phyloP scores from a whole-genome alignment of 441 rosid species.

The Arabidopsis hybrid region DNA sequence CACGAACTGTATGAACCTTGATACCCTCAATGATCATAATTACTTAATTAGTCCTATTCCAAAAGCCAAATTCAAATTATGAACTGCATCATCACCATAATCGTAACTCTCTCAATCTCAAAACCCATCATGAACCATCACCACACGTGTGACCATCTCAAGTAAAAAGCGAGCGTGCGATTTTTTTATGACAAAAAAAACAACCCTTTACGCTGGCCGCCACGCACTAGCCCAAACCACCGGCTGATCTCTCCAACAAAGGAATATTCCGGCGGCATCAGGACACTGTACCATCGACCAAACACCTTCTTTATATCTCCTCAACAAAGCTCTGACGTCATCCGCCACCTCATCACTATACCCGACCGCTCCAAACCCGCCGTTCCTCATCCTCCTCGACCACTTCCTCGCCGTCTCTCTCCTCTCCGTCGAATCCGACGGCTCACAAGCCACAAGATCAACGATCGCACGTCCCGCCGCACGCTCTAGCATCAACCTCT shows the following conservation, averaged over 20 bases:
- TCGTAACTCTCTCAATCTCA: conserved; percentile 12
- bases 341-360: conserved; percentile 91
- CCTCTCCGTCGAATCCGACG: conserved; percentile 69
- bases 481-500: conserved; percentile 84
- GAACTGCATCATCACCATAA: conserved; percentile 24
- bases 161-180: conserved; percentile 26
- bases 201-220: conserved; percentile 59
- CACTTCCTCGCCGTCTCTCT: conserved; percentile 77
- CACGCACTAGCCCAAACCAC: conserved; percentile 98
- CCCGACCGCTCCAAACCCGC: conserved; percentile 53
- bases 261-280: conserved; percentile 83
- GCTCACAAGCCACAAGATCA: conserved; percentile 80
- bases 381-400: conserved; percentile 67
- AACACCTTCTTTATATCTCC: conserved; percentile 82
- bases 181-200: background rate
- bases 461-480: conserved; percentile 79
- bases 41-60: conserved; percentile 26
- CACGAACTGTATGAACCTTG: conserved; percentile 4
- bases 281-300: conserved; percentile 79
- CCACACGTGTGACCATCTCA: conserved; percentile 57
- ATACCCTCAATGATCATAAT: conserved; percentile 20
- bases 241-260: conserved; percentile 89
- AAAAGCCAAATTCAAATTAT: conserved; percentile 47
- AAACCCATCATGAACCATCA: conserved; percentile 38
- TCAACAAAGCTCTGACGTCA: conserved; percentile 85